Evolutionary conservation across 208 protist genomes (phyloP).

Genomic region (Trypanosoma rangeli): DNA sequence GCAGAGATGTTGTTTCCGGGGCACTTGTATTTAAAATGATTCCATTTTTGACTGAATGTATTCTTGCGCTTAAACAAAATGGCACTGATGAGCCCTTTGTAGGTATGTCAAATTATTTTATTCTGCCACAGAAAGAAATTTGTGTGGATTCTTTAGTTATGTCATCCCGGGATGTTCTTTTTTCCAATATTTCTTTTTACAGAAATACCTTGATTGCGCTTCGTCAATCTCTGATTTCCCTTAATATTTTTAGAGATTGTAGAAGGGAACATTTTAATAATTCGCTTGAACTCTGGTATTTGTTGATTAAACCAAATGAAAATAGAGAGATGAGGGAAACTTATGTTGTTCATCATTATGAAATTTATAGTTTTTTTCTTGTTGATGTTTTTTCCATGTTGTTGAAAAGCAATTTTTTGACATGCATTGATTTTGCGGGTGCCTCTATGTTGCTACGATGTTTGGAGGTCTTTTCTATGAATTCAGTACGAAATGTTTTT

Average conservation of each 20-base stretch:
- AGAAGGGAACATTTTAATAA: slow-evolving; percentile 67
- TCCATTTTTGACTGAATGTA: slow-evolving; percentile 48
- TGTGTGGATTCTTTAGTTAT: slow-evolving; percentile 24
- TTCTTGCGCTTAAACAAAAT: slow-evolving; percentile 32
- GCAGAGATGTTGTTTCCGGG: slow-evolving; percentile 30
- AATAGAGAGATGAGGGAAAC: slow-evolving; percentile 28
- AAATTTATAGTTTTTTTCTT: slow-evolving; percentile 66
- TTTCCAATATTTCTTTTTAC: slow-evolving; percentile 51
- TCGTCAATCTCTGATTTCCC: slow-evolving; percentile 57
- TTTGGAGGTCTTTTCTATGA: slow-evolving; percentile 37
- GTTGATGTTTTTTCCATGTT: slow-evolving; percentile 61
- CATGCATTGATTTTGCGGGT: slow-evolving; percentile 49
- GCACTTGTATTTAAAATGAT: slow-evolving; percentile 36
- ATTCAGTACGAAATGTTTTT: slow-evolving; percentile 34
- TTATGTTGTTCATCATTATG: slow-evolving; percentile 68
- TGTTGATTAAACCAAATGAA: slow-evolving; percentile 58
- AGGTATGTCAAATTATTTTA: slow-evolving; percentile 1
- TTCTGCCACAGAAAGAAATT: slow-evolving; percentile 29
- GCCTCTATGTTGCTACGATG: slow-evolving; percentile 44
- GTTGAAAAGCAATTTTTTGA: slow-evolving; percentile 64
- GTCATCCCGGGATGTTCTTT: slow-evolving; percentile 45
- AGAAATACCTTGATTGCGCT: slow-evolving; percentile 60
- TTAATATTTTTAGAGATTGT: slow-evolving; percentile 54
- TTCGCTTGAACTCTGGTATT: slow-evolving; percentile 71
- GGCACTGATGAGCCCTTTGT: slow-evolving; percentile 1